A percentile compares a stretch with the other conserved stretches of the same genome.
Evolutionary conservation across 2,329 filamentous ascomycete species (phyloP).

Genomic region (Trichoderma semiorbis): DNA sequence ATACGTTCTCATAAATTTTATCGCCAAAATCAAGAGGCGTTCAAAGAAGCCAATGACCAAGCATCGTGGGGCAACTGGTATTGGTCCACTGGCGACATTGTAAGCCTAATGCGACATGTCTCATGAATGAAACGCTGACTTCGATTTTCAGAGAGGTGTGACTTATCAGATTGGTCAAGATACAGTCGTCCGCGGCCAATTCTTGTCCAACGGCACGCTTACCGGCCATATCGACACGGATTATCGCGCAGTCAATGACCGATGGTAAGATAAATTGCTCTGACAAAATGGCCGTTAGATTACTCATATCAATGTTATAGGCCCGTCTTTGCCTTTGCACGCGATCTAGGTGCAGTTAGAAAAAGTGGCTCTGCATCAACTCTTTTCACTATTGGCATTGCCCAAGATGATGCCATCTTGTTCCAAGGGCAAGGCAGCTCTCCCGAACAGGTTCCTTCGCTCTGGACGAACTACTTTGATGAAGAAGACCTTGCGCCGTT

Average conservation of each 20-base stretch:
- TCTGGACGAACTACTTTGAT: slow-evolving; percentile 70
- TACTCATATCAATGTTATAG: slow-evolving; percentile 31
- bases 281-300: neutral
- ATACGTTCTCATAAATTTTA: slow-evolving; percentile 64
- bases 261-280: slow-evolving; percentile 30
- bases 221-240: slow-evolving; percentile 60
- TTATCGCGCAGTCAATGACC: slow-evolving; percentile 46
- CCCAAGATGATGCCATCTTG: slow-evolving; percentile 73
- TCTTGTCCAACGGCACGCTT: slow-evolving; percentile 60
- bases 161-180: slow-evolving; percentile 71
- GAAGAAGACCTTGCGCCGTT: slow-evolving; percentile 63
- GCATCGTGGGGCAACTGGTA: slow-evolving; percentile 80
- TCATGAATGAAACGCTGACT: neutral
- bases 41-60: slow-evolving; percentile 66
- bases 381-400: slow-evolving; percentile 72
- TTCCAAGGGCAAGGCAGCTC: slow-evolving; percentile 67
- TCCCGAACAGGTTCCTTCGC: slow-evolving; percentile 60
- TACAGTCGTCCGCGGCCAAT: slow-evolving; percentile 60
- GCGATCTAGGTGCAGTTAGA: slow-evolving; percentile 51
- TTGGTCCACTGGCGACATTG: slow-evolving; percentile 62
- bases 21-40: slow-evolving; percentile 57
- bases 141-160: slow-evolving; percentile 35
- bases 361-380: slow-evolving; percentile 37
- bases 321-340: slow-evolving; percentile 77
- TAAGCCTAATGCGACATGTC: neutral